phyloP scores from a whole-genome alignment of 768 basidiomycete species.

The Phlebiopsis flavidoalba region DNA sequence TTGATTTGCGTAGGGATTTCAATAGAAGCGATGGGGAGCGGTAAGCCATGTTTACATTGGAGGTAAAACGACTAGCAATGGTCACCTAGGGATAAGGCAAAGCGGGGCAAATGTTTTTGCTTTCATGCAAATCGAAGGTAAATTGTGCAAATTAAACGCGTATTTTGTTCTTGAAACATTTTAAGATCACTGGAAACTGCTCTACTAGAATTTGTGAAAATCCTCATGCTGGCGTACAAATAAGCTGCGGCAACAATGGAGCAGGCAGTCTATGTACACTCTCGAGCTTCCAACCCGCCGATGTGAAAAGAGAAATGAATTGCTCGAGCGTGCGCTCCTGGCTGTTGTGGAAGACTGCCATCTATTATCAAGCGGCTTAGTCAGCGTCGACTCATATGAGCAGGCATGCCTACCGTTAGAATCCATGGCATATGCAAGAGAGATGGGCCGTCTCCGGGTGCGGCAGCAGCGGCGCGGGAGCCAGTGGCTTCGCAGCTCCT shows the following conservation, averaged over 20 bases:
- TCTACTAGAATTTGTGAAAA: neutral
- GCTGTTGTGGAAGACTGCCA: constrained; percentile 26
- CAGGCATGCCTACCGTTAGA: constrained; percentile 3
- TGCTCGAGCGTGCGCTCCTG: constrained; percentile 26
- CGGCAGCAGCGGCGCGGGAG: constrained; percentile 22
- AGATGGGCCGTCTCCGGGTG: constrained; percentile 20
- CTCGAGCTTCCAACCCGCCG: constrained; percentile 29
- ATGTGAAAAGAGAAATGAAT: constrained; percentile 17
- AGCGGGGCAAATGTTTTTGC: too few species aligned
- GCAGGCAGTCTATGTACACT: constrained; percentile 7
- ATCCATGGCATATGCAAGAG: constrained; percentile 19
- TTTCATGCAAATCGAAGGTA: too few species aligned
- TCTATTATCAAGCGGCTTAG: constrained; percentile 14
- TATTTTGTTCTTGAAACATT: too few species aligned
- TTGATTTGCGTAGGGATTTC: too few species aligned
- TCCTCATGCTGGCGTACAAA: constrained; percentile 1
- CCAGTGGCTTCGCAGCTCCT: constrained; percentile 13
- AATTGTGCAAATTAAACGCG: too few species aligned
- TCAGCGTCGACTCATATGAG: too few species aligned
- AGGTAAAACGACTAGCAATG: too few species aligned
- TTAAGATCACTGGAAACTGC: too few species aligned
- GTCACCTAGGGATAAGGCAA: too few species aligned
- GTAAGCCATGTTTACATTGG: too few species aligned
- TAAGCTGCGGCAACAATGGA: constrained; percentile 5
- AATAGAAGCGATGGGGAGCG: too few species aligned